Evolutionary conservation across 805 yeast genomes (phyloP).

Genomic region (Spathaspora passalidarum): DNA sequence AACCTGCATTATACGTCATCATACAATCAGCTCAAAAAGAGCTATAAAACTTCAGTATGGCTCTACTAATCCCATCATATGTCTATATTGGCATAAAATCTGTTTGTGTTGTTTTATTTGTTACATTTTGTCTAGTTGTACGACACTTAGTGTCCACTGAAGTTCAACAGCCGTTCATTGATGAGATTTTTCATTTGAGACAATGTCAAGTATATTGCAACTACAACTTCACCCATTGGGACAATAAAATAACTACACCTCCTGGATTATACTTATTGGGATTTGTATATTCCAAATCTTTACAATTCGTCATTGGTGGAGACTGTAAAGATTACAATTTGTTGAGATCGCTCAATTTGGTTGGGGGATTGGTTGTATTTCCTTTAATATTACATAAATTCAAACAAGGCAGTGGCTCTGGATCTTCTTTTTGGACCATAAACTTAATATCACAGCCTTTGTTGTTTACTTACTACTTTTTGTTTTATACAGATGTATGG

Average conservation of each 20-base stretch:
- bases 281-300: constrained; percentile 35
- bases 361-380: constrained; percentile 59
- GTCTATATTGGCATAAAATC: constrained; percentile 1
- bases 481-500: constrained; percentile 95
- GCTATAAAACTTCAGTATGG: too few species aligned
- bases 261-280: constrained; percentile 77
- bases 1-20: background rate
- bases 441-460: constrained; percentile 58
- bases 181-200: constrained; percentile 82
- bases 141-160: constrained; percentile 16
- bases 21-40: background rate
- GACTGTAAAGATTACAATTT: constrained; percentile 17
- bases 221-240: constrained; percentile 69
- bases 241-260: constrained; percentile 91
- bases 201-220: constrained; percentile 70
- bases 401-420: constrained; percentile 9
- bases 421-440: constrained; percentile 21
- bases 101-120: constrained; percentile 6
- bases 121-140: constrained; percentile 12
- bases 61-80: constrained; percentile 7
- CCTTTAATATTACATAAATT: constrained; percentile 40
- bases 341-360: constrained; percentile 50
- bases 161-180: constrained; percentile 45
- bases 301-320: constrained; percentile 2
- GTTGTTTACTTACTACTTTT: constrained; percentile 64